Percentiles rank a stretch among this genome's conserved stretches.
Evolutionary conservation across 1,284 basidiomycete genomes (phyloP).

Genomic region (Ustilago lituana): DNA sequence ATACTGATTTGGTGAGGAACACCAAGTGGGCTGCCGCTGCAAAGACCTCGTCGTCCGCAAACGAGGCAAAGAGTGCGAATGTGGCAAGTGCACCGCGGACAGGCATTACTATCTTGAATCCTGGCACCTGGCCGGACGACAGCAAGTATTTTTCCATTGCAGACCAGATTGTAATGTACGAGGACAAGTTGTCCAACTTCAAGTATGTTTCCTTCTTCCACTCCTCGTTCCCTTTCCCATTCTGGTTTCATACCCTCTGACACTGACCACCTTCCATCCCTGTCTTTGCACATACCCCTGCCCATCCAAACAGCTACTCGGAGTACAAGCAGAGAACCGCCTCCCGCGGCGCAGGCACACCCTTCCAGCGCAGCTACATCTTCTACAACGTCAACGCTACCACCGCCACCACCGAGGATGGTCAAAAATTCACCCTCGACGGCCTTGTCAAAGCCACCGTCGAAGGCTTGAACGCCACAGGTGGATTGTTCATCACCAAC

Average conservation of each 20-base stretch:
- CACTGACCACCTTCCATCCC: background rate
- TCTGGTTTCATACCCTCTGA: no score
- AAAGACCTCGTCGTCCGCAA: background rate
- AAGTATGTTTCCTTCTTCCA: conserved; percentile 4
- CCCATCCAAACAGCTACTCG: background rate
- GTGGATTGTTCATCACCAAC: conserved; percentile 18
- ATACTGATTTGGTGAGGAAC: conserved; percentile 15
- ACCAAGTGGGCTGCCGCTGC: background rate
- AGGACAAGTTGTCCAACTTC: conserved; percentile 29
- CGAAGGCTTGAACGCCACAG: conserved; percentile 5
- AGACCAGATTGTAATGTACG: conserved; percentile 24
- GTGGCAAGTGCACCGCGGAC: background rate
- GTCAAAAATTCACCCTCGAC: conserved; percentile 3
- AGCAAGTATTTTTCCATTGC: conserved; percentile 10
- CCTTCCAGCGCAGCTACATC: conserved; percentile 19
- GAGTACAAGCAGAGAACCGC: conserved; percentile 9
- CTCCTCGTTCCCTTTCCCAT: background rate
- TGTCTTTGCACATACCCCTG: background rate
- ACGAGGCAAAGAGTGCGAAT: background rate
- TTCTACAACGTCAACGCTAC: conserved; percentile 19
- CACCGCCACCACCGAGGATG: conserved; percentile 15
- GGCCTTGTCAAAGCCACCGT: conserved; percentile 7
- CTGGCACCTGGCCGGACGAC: conserved; percentile 22
- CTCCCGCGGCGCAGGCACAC: background rate
- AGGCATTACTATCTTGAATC: conserved; percentile 22